phyloP scores from a whole-genome alignment of 2,329 filamentous ascomycete species.

The Fusarium pilosicola region DNA sequence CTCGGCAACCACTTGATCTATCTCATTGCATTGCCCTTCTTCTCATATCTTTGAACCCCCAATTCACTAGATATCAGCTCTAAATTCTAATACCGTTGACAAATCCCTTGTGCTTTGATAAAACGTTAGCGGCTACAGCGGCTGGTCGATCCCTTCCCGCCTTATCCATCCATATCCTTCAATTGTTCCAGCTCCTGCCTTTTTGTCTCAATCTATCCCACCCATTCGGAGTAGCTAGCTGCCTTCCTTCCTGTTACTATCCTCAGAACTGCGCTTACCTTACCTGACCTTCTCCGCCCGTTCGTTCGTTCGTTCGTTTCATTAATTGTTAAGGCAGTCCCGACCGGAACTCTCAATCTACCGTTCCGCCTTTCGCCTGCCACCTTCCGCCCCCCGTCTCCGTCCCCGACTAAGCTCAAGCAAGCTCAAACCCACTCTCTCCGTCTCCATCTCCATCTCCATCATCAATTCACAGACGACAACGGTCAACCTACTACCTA shows the following conservation, averaged over 20 bases:
- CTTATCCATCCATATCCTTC: conserved; percentile 3
- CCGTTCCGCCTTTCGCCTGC: conserved; percentile 21
- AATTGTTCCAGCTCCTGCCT: conserved; percentile 1
- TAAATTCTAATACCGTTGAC: not conserved
- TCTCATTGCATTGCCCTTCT: not conserved
- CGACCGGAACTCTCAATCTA: conserved; percentile 32
- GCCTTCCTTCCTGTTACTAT: not conserved
- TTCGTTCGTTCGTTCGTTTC: not conserved
- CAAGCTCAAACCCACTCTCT: conserved; percentile 22
- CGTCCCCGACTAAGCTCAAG: conserved; percentile 27
- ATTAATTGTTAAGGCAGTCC: conserved; percentile 7
- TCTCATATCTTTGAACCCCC: not conserved
- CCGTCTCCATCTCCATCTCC: not conserved
- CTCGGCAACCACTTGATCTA: not conserved
- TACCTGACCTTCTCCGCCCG: not conserved
- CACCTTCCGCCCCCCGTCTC: conserved; percentile 30
- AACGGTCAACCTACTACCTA: not conserved
- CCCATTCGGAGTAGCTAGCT: not conserved
- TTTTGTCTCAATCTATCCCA: conserved; percentile 13
- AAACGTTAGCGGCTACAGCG: conserved; percentile 25
- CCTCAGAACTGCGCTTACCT: not conserved
- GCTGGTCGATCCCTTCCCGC: conserved; percentile 31
- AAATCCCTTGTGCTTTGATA: conserved; percentile 7
- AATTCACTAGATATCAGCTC: not conserved
- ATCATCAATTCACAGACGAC: conserved; percentile 22